These are phyloP conservation scores for Nakaseomyces kungkrabaensis DNA, from an alignment of 1,139 yeast genomes.

Conservation along the genomic window DNA sequence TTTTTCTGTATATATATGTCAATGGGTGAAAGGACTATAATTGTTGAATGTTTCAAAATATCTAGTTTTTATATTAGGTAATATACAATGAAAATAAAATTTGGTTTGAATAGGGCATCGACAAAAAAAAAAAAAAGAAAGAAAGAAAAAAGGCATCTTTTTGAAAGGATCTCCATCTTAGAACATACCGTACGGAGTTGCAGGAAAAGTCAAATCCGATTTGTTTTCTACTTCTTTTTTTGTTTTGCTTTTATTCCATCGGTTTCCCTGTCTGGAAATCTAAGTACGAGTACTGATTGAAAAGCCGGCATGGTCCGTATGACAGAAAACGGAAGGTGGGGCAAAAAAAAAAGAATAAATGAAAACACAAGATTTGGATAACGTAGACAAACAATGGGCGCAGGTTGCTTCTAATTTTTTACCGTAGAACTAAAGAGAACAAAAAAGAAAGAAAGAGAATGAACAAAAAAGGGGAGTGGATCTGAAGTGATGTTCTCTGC, in stretches of 20 bases:
- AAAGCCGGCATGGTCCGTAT: not conserved
- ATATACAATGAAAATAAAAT: not conserved
- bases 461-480: no score
- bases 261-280: not conserved
- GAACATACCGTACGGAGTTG: not conserved
- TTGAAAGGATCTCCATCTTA: not conserved
- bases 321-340: no score
- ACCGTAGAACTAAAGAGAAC: no score
- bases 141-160: not conserved
- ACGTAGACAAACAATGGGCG: no score
- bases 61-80: not conserved
- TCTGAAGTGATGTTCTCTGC: no score
- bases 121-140: not conserved
- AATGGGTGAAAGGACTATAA: no score
- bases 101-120: not conserved
- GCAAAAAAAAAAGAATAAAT: no score
- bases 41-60: not conserved
- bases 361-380: no score
- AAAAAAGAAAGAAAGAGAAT: no score
- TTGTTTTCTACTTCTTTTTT: no score
- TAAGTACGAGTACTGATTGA: not conserved
- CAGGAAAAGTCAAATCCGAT: not conserved
- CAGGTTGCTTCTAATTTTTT: no score
- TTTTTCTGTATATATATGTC: not conserved
- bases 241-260: no score